Evolutionary conservation across 441 rosid genomes (phyloP), one percentile per base, ranked within the genome.

Genomic region (Mallotus japonicus): DNA sequence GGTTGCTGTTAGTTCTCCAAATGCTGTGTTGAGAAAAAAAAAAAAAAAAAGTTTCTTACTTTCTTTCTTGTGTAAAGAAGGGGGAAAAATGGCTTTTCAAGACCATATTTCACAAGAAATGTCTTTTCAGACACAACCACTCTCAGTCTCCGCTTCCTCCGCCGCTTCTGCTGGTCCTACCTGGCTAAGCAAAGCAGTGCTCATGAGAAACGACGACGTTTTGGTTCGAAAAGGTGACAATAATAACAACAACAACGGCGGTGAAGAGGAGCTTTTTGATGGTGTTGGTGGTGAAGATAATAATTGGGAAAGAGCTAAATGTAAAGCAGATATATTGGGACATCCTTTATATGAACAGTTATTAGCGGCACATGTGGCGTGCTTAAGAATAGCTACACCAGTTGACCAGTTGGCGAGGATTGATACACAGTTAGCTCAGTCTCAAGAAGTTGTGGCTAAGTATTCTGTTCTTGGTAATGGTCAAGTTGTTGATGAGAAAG

Each of bases 341-440:
- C 99, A 95, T 73, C 99, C 98, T 6, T 77, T 91, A 51, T 95
- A 93, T 73, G 97, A 92, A 74, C 98, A 93, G 87, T 85, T 95
- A 64, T 75, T 95, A 75, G 84, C 95, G 42, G 94, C 96, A 15
- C 99, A 95, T 82, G 98, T 91, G 32, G 90, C 99, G 9, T 95
- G 98, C 65, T 77, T 95, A 75, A 85, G 97, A 81, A 91, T 91
- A 46, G 99, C 99, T 0, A 95, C 99, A 66, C 99, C 99, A 55
- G 99, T 95, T 9, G 99, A 93, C 84, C 99, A 95, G 83, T 69
- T 95, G 61, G 95, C 99, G 14, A 87, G 97, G 82, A 95, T 95
- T 71, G 99, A 93, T 74, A 85, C 98, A 1, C 99, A 95, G 85
- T 85, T 95, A 47, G 92, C 92, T 37, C 96, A 91, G 91, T 91